phyloP scores from a whole-genome alignment of 495 filamentous ascomycete genomes.

The Aspergillus ostianus region DNA sequence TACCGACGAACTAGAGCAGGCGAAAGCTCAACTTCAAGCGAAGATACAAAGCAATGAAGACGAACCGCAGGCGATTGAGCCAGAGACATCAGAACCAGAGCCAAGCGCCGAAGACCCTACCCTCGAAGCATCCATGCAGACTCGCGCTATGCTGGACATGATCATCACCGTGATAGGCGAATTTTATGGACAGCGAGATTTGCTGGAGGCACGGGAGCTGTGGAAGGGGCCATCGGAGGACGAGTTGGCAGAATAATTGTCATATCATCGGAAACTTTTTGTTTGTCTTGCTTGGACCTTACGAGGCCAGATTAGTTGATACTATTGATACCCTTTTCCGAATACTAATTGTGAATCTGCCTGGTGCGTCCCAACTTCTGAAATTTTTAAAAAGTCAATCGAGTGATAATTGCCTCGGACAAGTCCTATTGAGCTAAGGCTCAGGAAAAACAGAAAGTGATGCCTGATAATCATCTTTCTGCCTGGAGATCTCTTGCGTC shows the following conservation, averaged over 20 bases:
- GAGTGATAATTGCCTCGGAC: no score
- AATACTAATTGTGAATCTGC: not conserved
- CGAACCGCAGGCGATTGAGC: slow-evolving; percentile 7
- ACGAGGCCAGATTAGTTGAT: not conserved
- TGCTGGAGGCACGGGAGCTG: slow-evolving; percentile 67
- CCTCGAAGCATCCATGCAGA: slow-evolving; percentile 28
- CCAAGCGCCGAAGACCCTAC: slow-evolving; percentile 6
- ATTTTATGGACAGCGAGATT: slow-evolving; percentile 85
- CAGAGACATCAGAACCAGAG: not conserved
- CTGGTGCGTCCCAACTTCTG: not conserved
- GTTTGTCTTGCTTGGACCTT: not conserved
- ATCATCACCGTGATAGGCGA: slow-evolving; percentile 87
- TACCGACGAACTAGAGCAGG: slow-evolving; percentile 48
- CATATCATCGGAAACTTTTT: not conserved
- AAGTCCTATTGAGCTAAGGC: no score
- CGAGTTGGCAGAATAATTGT: not conserved
- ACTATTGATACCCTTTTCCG: not conserved
- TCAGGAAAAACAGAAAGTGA: no score
- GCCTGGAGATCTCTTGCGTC: not conserved
- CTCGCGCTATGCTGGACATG: slow-evolving; percentile 73
- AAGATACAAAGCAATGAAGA: slow-evolving; percentile 32
- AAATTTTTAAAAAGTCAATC: not conserved
- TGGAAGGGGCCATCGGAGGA: slow-evolving; percentile 29
- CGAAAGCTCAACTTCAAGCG: slow-evolving; percentile 57
- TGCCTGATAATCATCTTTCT: not conserved